A percentile compares a stretch with the other conserved stretches of the same genome.
These are phyloP conservation scores for Annulohypoxylon maeteangense DNA, from an alignment of 495 filamentous ascomycete genomes.

Conservation along the genomic window DNA sequence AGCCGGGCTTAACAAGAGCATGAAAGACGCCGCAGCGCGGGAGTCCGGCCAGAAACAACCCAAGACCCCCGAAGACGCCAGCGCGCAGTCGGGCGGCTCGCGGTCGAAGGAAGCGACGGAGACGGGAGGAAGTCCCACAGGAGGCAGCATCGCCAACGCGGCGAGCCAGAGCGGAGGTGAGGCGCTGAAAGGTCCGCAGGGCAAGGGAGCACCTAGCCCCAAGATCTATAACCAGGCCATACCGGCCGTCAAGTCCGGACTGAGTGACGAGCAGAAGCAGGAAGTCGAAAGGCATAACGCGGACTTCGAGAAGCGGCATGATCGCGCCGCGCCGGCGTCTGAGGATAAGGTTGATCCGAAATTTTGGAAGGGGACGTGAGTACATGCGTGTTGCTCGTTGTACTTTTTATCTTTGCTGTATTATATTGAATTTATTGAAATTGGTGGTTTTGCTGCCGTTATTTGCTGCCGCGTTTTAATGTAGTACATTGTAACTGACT, in stretches of 20 bases:
- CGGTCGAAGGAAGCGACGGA: slow-evolving; percentile 58
- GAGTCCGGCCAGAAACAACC: slow-evolving; percentile 32
- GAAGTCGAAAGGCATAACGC: slow-evolving; percentile 63
- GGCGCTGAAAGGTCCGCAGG: slow-evolving; percentile 54
- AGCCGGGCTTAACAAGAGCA: slow-evolving; percentile 37
- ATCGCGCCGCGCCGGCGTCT: slow-evolving; percentile 48
- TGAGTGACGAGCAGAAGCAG: slow-evolving; percentile 58
- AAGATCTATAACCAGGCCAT: slow-evolving; percentile 58
- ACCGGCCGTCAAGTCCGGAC: slow-evolving; percentile 47
- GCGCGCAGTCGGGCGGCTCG: slow-evolving; percentile 57
- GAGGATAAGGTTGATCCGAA: slow-evolving; percentile 62
- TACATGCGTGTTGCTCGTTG: slow-evolving; percentile 5
- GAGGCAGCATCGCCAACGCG: slow-evolving; percentile 46
- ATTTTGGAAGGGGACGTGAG: slow-evolving; percentile 57
- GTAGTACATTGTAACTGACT: slow-evolving; percentile 14
- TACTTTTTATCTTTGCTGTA: neutral
- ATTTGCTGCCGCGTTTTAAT: neutral
- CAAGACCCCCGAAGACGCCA: slow-evolving; percentile 51
- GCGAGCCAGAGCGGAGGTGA: slow-evolving; percentile 54
- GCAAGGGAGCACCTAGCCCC: slow-evolving; percentile 52
- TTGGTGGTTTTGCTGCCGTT: neutral
- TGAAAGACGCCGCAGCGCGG: slow-evolving; percentile 35
- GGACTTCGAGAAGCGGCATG: slow-evolving; percentile 63
- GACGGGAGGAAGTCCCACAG: slow-evolving; percentile 44
- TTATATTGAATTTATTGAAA: neutral